Evolutionary conservation across 1,284 basidiomycete species (phyloP), one percentile per base, ranked within the genome.

Genomic region (Naganishia cerealis): DNA sequence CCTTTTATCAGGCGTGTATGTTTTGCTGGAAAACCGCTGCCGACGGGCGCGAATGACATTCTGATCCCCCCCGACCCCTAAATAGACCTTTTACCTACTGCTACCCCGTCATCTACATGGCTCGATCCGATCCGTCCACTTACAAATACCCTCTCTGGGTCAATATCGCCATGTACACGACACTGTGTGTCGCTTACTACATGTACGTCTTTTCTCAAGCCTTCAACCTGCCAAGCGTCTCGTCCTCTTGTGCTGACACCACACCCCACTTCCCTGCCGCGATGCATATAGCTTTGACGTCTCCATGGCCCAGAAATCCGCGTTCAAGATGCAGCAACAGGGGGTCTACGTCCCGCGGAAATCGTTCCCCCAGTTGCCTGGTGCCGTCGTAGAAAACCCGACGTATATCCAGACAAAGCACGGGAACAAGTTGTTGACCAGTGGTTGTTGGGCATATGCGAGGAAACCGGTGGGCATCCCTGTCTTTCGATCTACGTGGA

Each of bases 61-160:
- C 65, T 69, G 13, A 62, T 38, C 38, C 38, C 38, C 38, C n/a
- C 18, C 46, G 26, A 42, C 40, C 29, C 6, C 6, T 36, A 36
- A 70, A 26, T 39, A 72, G 66, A 1, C 85, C 84, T 24, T 82
- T 82, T 73, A 96, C 94, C 65, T 96, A 96, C 79, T 90, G 91
- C 72, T 96, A 98, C 84, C 94, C 94, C 24, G 91, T 95, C 67
- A 89, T 99, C 71, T 98, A 96, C 85, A 98, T 99, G 91, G 90
- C 91, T 12, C 89, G 91, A n/a, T 90, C 94, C 79, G 88, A 95
- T 71, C 92, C 94, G 0, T 85, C 87, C 26, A 87, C 87, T 73
- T 99, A 98, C 84, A 85, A 84, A 52, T 98, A 95, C 85, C 89
- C 91, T 12, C 90, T 89, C 46, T 75, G 71, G 72, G 76, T 74